Evolutionary conservation across 345 rosid genomes (phyloP), one percentile per base, ranked within the genome.

Genomic region (Rhizophora apiculata): DNA sequence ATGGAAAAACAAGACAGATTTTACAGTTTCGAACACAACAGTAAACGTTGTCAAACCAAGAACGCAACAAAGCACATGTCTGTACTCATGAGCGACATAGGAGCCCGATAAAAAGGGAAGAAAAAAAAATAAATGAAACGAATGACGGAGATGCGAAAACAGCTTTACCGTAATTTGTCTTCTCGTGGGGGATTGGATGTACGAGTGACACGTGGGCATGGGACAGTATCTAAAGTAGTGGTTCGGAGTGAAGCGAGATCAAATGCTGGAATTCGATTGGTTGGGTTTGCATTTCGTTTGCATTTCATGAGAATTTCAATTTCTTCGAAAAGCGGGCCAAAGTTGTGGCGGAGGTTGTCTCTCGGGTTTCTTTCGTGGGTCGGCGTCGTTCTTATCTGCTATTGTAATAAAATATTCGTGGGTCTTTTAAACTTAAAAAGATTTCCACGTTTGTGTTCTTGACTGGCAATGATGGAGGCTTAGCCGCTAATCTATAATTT

Each of bases 171-270:
- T 43, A 43, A 43, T 11, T 15, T 16, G 24, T 24, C 9, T 56
- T 24, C 29, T 21, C 13, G 13, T 15, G 30, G 10, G 16, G 5
- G 49, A 43, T 43, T 43, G 49, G 49, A 11, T 43, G 18, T 13
- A 3, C 4, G 49, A 15, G 6, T 46, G 85, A 78, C 96, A 86
- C 91, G 97, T 90, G 82, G 65, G 51, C 55, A 11, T 6, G 29
- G 69, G 19, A 22, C 52, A 76, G 92, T 84, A 83, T 86, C 90
- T 68, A 37, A 87, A 86, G 18, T 32, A 80, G 96, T 91, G 97
- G 98, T 73, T 69, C 75, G 68, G 83, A 77, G 57, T 6, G 30
- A 70, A 43, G 64, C 52, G 16, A 39, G 79, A 86, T 88, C 90
- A 58, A 76, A 62, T 76, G 69, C 85, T 60, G 68, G 48, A 30